phyloP scores from a whole-genome alignment of 2,329 filamentous ascomycete genomes.

The Diplocarpon mali region DNA sequence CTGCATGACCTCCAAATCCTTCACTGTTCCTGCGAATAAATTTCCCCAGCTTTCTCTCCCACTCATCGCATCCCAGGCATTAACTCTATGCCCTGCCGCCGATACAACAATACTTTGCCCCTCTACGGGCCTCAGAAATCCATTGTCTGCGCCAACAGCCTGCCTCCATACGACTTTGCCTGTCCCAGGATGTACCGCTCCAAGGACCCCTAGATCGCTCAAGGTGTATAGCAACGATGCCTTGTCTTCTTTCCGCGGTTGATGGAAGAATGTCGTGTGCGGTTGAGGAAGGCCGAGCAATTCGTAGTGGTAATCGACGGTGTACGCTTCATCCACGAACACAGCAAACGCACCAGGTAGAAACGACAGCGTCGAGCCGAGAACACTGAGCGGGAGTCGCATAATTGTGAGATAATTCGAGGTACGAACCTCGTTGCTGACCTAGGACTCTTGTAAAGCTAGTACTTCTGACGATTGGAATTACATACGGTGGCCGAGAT shows the following conservation, averaged over 20 bases:
- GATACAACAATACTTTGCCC: conserved; percentile 69
- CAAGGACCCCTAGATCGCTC: conserved; percentile 72
- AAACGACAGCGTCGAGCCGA: conserved; percentile 23
- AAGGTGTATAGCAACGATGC: conserved; percentile 86
- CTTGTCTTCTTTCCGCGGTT: conserved; percentile 67
- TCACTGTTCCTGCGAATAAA: conserved; percentile 45
- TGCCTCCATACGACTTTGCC: conserved; percentile 84
- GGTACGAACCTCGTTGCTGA: conserved; percentile 3
- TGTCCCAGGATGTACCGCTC: conserved; percentile 79
- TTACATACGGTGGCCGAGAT: too few relatives aligned
- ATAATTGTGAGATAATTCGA: conserved; percentile 11
- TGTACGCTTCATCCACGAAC: conserved; percentile 81
- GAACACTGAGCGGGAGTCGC: conserved; percentile 23
- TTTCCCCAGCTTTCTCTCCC: conserved; percentile 70
- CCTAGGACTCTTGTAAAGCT: not conserved
- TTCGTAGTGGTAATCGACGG: conserved; percentile 86
- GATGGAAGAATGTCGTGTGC: conserved; percentile 90
- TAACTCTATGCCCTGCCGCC: conserved; percentile 57
- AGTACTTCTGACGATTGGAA: conserved; percentile 1
- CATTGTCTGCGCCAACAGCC: conserved; percentile 38
- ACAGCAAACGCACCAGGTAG: conserved; percentile 43
- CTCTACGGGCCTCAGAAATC: conserved; percentile 59
- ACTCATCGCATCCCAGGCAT: conserved; percentile 73
- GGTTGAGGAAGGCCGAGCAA: conserved; percentile 74
- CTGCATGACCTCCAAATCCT: conserved; percentile 67